phyloP scores from a whole-genome alignment of 257 asterid genomes.

The Solanum sitiens region DNA sequence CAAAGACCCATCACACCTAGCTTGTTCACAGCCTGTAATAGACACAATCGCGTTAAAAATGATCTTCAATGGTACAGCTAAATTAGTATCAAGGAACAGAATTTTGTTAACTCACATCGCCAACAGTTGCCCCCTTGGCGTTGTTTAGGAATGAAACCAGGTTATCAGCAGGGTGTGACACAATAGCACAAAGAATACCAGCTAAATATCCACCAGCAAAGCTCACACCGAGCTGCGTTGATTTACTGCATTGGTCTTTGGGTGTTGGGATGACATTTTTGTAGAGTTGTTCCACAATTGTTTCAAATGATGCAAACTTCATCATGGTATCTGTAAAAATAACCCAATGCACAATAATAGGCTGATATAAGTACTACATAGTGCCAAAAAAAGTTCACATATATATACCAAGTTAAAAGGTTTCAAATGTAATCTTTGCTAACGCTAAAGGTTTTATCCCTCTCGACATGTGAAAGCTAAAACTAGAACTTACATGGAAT shows the following conservation, averaged over 20 bases:
- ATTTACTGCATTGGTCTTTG: slow-evolving; percentile 44
- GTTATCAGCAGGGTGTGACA: slow-evolving; percentile 11
- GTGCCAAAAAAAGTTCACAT: neutral
- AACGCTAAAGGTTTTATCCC: neutral
- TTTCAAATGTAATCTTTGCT: neutral
- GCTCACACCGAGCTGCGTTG: slow-evolving; percentile 56
- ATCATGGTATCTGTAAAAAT: slow-evolving; percentile 52
- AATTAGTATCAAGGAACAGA: neutral
- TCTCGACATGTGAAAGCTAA: neutral
- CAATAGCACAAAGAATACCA: slow-evolving; percentile 10
- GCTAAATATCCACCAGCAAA: slow-evolving; percentile 18
- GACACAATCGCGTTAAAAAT: neutral
- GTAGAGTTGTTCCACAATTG: slow-evolving; percentile 55
- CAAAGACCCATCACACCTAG: slow-evolving; percentile 21
- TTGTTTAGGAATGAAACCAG: slow-evolving; percentile 14
- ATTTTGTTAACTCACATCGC: slow-evolving; percentile 33
- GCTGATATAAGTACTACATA: neutral
- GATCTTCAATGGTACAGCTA: neutral
- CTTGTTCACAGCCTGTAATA: slow-evolving; percentile 24
- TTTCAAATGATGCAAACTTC: slow-evolving; percentile 62
- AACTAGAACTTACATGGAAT: slow-evolving; percentile 48
- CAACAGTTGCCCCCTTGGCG: slow-evolving; percentile 10
- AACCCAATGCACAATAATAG: neutral
- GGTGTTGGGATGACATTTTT: slow-evolving; percentile 47
- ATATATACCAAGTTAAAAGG: neutral